These are phyloP conservation scores for Fusarium humuli DNA, from an alignment of 2,329 filamentous ascomycete species.

Conservation along the genomic window DNA sequence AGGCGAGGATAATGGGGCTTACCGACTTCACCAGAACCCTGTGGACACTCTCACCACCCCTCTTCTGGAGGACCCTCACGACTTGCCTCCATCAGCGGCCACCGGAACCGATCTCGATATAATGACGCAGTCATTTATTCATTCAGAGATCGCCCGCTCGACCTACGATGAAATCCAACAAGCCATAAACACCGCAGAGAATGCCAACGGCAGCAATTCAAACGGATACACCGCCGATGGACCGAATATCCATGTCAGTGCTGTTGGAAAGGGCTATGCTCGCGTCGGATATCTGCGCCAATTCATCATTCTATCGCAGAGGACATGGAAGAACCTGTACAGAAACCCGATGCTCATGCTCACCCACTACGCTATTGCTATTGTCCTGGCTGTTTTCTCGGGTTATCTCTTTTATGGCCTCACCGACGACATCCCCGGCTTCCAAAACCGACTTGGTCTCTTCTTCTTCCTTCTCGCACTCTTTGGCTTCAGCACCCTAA, in stretches of 20 bases:
- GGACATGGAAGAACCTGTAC: conserved; percentile 98
- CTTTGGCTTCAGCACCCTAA: conserved; percentile 96
- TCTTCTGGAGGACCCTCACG: conserved; percentile 76
- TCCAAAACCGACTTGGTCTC: conserved; percentile 95
- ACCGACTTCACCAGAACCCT: conserved; percentile 63
- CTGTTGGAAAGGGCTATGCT: conserved; percentile 81
- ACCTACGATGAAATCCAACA: conserved; percentile 83
- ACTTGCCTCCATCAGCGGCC: conserved; percentile 68
- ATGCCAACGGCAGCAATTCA: conserved; percentile 73
- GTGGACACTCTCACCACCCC: conserved; percentile 63
- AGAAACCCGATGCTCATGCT: conserved; percentile 98
- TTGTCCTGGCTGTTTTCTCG: conserved; percentile 91
- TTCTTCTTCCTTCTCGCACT: conserved; percentile 98
- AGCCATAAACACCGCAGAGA: conserved; percentile 72
- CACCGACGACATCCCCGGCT: conserved; percentile 94
- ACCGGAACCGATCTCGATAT: conserved; percentile 83
- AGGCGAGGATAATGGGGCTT: conserved; percentile 62
- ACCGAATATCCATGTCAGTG: conserved; percentile 64
- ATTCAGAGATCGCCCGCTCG: conserved; percentile 79
- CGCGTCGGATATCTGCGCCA: conserved; percentile 84
- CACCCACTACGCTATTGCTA: conserved; percentile 97
- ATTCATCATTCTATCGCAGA: conserved; percentile 87
- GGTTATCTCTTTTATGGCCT: conserved; percentile 97
- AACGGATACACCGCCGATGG: conserved; percentile 62
- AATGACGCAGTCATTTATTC: conserved; percentile 79